phyloP scores from a whole-genome alignment of 257 asterid genomes.

The Solanum bulbocastanum region DNA sequence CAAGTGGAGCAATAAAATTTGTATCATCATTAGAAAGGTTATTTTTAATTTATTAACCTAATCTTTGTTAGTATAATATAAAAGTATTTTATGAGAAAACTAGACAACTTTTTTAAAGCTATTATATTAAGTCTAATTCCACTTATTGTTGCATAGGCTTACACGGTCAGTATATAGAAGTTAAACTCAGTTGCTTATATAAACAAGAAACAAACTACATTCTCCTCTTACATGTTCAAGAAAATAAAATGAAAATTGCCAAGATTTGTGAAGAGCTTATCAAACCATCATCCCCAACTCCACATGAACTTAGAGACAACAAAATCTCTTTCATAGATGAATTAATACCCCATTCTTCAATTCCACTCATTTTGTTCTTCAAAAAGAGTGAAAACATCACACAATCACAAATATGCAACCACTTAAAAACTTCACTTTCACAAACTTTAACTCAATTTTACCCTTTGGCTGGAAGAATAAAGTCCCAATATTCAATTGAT shows the following conservation, averaged over 20 bases:
- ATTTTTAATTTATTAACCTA: no score
- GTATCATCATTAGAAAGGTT: background rate
- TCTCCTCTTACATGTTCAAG: background rate
- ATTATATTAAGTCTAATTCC: no score
- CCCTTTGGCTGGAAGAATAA: constrained; percentile 59
- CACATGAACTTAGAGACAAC: constrained; percentile 19
- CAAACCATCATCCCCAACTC: constrained; percentile 51
- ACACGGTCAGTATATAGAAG: no score
- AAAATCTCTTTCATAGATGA: constrained; percentile 52
- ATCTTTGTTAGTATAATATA: no score
- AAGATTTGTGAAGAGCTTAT: constrained; percentile 16
- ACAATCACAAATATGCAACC: constrained; percentile 11
- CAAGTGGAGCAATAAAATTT: background rate
- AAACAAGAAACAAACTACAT: background rate
- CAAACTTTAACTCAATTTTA: constrained; percentile 33
- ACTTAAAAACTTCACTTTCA: constrained; percentile 34
- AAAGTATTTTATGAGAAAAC: background rate
- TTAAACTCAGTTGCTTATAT: no score
- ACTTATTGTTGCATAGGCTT: no score
- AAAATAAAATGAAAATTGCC: constrained; percentile 29
- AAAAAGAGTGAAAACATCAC: background rate
- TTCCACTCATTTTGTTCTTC: constrained; percentile 50
- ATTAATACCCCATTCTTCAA: constrained; percentile 35
- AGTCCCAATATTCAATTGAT: constrained; percentile 33
- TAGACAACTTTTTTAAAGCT: no score